Base-by-base conservation (phyloP, 306 rosid genomes). In the Pyrus pyrifolia region DNA sequence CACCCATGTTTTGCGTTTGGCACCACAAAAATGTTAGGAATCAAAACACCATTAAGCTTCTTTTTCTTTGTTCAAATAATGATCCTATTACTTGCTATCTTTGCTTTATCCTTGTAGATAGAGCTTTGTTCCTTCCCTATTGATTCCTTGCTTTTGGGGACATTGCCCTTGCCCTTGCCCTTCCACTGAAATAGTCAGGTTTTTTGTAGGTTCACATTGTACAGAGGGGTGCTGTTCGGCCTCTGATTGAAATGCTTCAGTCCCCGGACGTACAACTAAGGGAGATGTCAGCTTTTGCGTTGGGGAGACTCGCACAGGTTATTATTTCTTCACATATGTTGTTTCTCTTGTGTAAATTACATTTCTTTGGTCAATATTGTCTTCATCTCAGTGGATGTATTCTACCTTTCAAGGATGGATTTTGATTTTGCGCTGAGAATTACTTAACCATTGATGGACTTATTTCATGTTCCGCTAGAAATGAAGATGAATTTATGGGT, bases 281-380 rank as follows among this genome's bases (percentile, higher is more conserved):
- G 80, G 99, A 92, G 84, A 95, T 95, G 99, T 89, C 99, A 59
- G 99, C 99, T 81, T 95, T 95, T 86, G 99, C 99, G 8, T 81
- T 95, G 86, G 99, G 99, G 81, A 88, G 99, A 87, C 85, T 95
- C 81, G 99, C 99, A 63, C 97, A 95, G 99, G 99, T 95, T 70
- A 77, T 70, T 61, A 21, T 67, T 46, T 71, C 19, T 68, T 19
- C 63, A 38, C 71, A 22, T 29, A 18, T 33, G 71, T 22, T 59
- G 22, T 58, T 74, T 17, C 42, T 23, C 21, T 29, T 77, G 21
- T 52, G 38, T 23, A 22, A 70, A 61, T 30, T 17, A 27, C 58
- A 44, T 42, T 11, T n/a, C 18, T 21, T 57, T 9, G 62, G 62
- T 3, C 62, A 57, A 51, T 57, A 57, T 35, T 35, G 70, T 21